Base-by-base conservation (phyloP, 345 rosid genomes). In the Psidium guajava region DNA sequence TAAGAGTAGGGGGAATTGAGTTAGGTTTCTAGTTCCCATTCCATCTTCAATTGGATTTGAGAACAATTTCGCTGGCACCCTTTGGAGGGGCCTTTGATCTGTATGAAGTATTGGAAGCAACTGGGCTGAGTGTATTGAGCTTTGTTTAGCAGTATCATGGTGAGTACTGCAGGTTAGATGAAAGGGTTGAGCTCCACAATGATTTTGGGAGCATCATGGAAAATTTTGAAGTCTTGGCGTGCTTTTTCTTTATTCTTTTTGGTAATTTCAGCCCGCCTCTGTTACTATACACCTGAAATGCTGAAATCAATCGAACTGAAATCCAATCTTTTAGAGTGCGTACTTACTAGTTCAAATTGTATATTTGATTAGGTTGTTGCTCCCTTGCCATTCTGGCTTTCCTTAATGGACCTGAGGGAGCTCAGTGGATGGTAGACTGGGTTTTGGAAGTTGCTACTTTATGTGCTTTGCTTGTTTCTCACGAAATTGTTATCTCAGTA, bases 401-500 rank as follows among this genome's bases (percentile, higher is more conserved):
- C 75, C 75, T 28, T 8, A 8, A 28, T 64, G 44, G 42, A 64
- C 75, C 75, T 28, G 75, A 64, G 47, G 80, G 44, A 69, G 80
- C 80, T 69, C 24, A 36, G 80, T 0, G 47, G 47, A 69, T 36
- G 47, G 80, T 69, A 36, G 0, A 20, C 47, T 36, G 80, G 47
- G 24, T 69, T 69, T 69, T 69, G 4, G 77, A 69, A 69, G 11
- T 69, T 5, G 80, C 80, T 36, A 36, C 47, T 69, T 69, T 18
- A 36, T 69, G 47, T 36, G 80, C 80, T 69, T 69, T 9, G 77
- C 77, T 18, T 36, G 47, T 69, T 69, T 69, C 77, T 69, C 0
- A 1, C 3, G 0, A 69, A 32, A 18, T 4, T 18, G 0, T 15
- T 69, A 1, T 36, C 47, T 0, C 47, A 69, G 5, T 69, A 21